Evolutionary conservation across 1,139 yeast species (phyloP).

Genomic region (Citeromyces hawaiiensis): DNA sequence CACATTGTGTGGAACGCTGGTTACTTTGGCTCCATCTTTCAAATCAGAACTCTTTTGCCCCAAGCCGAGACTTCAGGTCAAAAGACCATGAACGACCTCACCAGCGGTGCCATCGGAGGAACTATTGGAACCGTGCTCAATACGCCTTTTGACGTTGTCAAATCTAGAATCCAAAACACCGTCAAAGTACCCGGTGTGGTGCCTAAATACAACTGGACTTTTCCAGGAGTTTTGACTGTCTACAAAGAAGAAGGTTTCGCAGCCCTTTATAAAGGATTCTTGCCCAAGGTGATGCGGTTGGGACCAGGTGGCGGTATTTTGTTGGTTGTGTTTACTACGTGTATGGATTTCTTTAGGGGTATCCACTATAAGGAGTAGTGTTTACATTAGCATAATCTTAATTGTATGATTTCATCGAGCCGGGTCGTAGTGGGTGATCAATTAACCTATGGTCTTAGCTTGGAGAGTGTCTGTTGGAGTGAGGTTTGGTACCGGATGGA

Average conservation of each 20-base stretch:
- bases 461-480: no score
- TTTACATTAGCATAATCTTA: neutral
- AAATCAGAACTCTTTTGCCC: constrained; percentile 71
- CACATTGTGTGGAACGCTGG: constrained; percentile 97
- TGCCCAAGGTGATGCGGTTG: constrained; percentile 92
- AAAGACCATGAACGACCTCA: constrained; percentile 73
- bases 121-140: constrained; percentile 87
- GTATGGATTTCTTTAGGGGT: constrained; percentile 87
- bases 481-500: no score
- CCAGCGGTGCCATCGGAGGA: constrained; percentile 94
- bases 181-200: constrained; percentile 46
- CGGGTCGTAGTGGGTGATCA: no score
- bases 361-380: constrained; percentile 26
- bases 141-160: constrained; percentile 97
- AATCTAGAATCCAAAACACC: constrained; percentile 91
- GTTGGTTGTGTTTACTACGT: constrained; percentile 85
- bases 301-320: constrained; percentile 99
- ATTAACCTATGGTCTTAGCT: no score
- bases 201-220: constrained; percentile 84
- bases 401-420: no score
- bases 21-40: constrained; percentile 90
- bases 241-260: constrained; percentile 81
- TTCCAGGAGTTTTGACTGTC: constrained; percentile 66
- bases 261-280: constrained; percentile 87
- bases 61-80: constrained; percentile 54